phyloP scores from a whole-genome alignment of 1,139 yeast species.

The Kodamaea ohmeri region DNA sequence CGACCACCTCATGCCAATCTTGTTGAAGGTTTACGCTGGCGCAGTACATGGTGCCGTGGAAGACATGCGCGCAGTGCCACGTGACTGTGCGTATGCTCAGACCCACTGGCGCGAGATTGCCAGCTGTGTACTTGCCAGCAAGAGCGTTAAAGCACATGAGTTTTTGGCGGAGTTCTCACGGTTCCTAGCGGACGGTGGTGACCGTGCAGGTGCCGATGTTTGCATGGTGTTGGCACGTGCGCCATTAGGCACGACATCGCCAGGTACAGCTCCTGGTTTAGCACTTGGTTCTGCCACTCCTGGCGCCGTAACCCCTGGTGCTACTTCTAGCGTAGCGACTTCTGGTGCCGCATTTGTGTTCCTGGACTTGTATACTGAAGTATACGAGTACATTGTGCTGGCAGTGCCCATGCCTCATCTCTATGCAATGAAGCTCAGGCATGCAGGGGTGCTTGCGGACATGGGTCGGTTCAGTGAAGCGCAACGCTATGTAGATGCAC shows the following conservation, averaged over 20 bases:
- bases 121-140: slow-evolving; percentile 44
- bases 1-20: slow-evolving; percentile 55
- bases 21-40: slow-evolving; percentile 67
- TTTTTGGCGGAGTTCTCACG: slow-evolving; percentile 57
- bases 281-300: slow-evolving; percentile 20
- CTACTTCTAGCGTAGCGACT: too few relatives aligned
- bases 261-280: too few relatives aligned
- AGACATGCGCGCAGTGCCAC: slow-evolving; percentile 40
- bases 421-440: slow-evolving; percentile 53
- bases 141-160: slow-evolving; percentile 33
- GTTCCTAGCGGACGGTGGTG: slow-evolving; percentile 36
- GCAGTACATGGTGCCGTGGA: slow-evolving; percentile 53
- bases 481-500: slow-evolving; percentile 56
- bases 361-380: slow-evolving; percentile 56
- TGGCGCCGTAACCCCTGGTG: slow-evolving; percentile 24
- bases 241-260: slow-evolving; percentile 32
- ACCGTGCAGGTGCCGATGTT: slow-evolving; percentile 40
- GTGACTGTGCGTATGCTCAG: slow-evolving; percentile 50
- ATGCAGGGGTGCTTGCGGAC: slow-evolving; percentile 66
- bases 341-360: too few relatives aligned
- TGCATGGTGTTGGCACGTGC: slow-evolving; percentile 50
- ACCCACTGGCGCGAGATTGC: slow-evolving; percentile 52
- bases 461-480: slow-evolving; percentile 56
- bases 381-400: slow-evolving; percentile 60
- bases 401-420: slow-evolving; percentile 51